A percentile compares a stretch with the other conserved stretches of the same genome.
Conservation (phyloP, 345 rosid genomes). For the Mallotus nudiflorus region DNA sequence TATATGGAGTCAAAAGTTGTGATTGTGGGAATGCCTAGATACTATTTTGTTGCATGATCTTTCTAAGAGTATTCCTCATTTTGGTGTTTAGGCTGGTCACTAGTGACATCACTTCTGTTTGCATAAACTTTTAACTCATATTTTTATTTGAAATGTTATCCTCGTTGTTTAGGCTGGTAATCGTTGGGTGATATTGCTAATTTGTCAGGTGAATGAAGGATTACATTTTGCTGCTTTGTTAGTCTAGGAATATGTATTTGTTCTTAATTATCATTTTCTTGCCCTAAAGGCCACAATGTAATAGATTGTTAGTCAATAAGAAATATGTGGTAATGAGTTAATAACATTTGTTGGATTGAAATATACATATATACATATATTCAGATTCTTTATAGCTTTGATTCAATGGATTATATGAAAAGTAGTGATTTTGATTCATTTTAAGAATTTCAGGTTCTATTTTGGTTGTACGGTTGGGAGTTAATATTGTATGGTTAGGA, state of each 20-base stretch:
- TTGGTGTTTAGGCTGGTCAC: slow-evolving; percentile 7
- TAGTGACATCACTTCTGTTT: neutral
- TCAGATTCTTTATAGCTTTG: slow-evolving; percentile 13
- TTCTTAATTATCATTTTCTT: no score
- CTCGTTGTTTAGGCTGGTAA: slow-evolving; percentile 11
- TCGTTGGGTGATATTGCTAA: slow-evolving; percentile 19
- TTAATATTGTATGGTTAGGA: no score
- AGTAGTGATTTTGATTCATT: slow-evolving; percentile 24
- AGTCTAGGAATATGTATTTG: no score
- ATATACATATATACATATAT: no score
- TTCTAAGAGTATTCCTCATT: neutral
- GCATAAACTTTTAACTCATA: neutral
- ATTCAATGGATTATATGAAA: slow-evolving; percentile 10
- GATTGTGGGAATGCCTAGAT: no score
- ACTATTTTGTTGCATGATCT: slow-evolving; percentile 5
- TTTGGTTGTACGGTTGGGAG: no score
- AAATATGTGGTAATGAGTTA: no score
- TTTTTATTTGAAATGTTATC: neutral
- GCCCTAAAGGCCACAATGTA: no score
- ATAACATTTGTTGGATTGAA: no score
- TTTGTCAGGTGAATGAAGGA: slow-evolving; percentile 95
- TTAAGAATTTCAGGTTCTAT: slow-evolving; percentile 73
- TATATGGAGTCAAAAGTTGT: no score
- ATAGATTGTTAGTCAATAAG: no score
- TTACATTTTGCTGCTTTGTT: slow-evolving; percentile 58